phyloP scores from a whole-genome alignment of 2,329 filamentous ascomycete species.

The Aspergillus calidoustus region DNA sequence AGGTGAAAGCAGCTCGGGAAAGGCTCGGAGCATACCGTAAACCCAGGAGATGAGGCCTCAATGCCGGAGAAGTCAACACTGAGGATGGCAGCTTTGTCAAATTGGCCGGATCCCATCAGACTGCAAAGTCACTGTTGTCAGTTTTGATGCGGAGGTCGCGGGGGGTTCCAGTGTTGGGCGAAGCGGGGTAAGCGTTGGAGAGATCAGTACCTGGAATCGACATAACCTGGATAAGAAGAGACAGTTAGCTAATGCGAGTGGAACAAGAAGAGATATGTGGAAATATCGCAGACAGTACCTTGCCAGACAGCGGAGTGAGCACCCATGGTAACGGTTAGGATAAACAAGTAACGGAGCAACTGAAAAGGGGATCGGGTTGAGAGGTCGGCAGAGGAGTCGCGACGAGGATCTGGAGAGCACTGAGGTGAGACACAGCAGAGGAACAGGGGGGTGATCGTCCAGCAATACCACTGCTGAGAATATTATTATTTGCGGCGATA shows the following conservation, averaged over 20 bases:
- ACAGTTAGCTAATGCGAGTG: not conserved
- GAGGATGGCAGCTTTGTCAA: constrained; percentile 86
- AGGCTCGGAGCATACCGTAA: constrained; percentile 64
- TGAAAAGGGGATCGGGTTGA: constrained; percentile 17
- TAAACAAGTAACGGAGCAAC: constrained; percentile 23
- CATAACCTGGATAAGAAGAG: constrained; percentile 54
- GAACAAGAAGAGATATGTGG: not conserved
- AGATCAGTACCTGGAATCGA: constrained; percentile 62
- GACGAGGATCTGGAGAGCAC: constrained; percentile 7
- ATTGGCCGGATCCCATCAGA: constrained; percentile 76
- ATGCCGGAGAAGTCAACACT: constrained; percentile 77
- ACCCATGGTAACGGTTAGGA: constrained; percentile 35
- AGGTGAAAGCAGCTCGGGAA: constrained; percentile 1
- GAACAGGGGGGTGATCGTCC: constrained; percentile 10
- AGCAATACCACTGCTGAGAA: constrained; percentile 12
- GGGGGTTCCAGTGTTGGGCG: constrained; percentile 17
- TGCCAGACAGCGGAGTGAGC: constrained; percentile 44
- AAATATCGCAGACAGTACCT: constrained; percentile 29
- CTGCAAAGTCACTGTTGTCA: constrained; percentile 51
- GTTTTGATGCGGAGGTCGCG: constrained; percentile 19
- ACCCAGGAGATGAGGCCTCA: constrained; percentile 74
- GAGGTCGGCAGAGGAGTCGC: constrained; percentile 1
- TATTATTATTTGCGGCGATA: constrained; percentile 19
- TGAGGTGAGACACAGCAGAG: constrained; percentile 7
- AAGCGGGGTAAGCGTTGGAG: constrained; percentile 18